Evolutionary conservation across 176 grass and related monocot genomes (phyloP), one percentile per base, ranked within the genome.

Genomic region (Triticum urartu): DNA sequence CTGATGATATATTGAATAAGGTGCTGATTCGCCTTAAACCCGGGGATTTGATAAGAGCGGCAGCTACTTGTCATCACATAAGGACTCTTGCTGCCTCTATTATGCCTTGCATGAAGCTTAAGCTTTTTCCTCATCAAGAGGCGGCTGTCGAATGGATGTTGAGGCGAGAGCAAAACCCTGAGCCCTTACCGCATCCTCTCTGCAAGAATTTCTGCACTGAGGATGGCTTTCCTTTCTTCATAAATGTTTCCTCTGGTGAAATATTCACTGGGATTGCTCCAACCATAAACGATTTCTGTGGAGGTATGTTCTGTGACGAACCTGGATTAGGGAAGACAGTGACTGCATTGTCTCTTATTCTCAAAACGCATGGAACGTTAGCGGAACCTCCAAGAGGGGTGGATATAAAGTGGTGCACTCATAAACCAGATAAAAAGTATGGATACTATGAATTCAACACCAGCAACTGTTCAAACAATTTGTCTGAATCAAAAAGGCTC

Each of bases 281-380:
- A 24, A 84, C 83, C 21, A 78, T 94, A 77, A 87, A 80, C 79
- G 94, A 98, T 87, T 98, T 95, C 45, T 83, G 76, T 32, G 97
- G 97, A 84, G 92, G 97, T 75, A 94, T 98, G 90, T 98, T 98
- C 85, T 98, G 97, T 88, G 94, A 98, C 76, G 97, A 98, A 92
- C 97, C 97, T 77, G 97, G 97, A 65, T 88, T 98, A 88, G 97
- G 97, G 32, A 98, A 98, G 85, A 98, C 97, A 59, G 83, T 96
- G 80, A 98, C 97, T 24, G 89, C 94, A 67, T 71, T 98, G 66
- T 98, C 97, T 91, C 92, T 98, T 83, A 98, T 98, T 74, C 90
- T 98, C 17, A 95, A 98, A 91, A 94, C 97, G 4, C 92, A 94
- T n/a, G 96, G 92, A 94, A 90, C 86, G 13, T 54, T 95, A 24